Conservation (phyloP, 225 moss, liverwort and hornwort species). For the Neckera pumila region DNA sequence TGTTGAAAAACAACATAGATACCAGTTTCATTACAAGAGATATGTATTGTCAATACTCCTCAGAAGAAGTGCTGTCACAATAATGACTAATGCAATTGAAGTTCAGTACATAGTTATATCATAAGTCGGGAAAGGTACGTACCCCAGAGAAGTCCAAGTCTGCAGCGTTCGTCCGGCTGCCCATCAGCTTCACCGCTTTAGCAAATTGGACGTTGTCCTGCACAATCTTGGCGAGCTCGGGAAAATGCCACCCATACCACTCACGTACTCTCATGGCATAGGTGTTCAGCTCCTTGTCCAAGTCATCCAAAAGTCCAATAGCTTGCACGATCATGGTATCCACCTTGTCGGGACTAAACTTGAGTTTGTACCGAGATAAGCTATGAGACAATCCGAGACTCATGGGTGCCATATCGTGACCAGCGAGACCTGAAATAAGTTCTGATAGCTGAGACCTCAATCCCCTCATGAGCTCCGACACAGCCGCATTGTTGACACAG, state of each 20-base stretch:
- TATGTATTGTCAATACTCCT: not conserved
- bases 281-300: slow-evolving; percentile 90
- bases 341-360: slow-evolving; percentile 90
- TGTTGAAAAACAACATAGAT: not conserved
- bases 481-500: slow-evolving; percentile 61
- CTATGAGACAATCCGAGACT: slow-evolving; percentile 85
- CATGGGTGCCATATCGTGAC: slow-evolving; percentile 84
- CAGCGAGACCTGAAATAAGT: slow-evolving; percentile 65
- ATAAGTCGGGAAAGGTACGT: not conserved
- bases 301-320: slow-evolving; percentile 69
- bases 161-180: slow-evolving; percentile 54
- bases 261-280: slow-evolving; percentile 92
- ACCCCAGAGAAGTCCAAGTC: slow-evolving; percentile 68
- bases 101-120: not conserved
- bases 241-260: slow-evolving; percentile 95
- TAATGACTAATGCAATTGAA: not conserved
- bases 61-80: too few species aligned
- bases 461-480: slow-evolving; percentile 82
- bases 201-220: slow-evolving; percentile 80
- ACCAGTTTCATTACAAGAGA: not conserved
- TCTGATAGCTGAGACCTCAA: slow-evolving; percentile 67
- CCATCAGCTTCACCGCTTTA: slow-evolving; percentile 63
- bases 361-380: slow-evolving; percentile 76
- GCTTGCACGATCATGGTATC: slow-evolving; percentile 97
- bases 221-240: slow-evolving; percentile 71